Evolutionary conservation across 1,284 basidiomycete genomes (phyloP).

Genomic region (Hypsizygus ulmarius): DNA sequence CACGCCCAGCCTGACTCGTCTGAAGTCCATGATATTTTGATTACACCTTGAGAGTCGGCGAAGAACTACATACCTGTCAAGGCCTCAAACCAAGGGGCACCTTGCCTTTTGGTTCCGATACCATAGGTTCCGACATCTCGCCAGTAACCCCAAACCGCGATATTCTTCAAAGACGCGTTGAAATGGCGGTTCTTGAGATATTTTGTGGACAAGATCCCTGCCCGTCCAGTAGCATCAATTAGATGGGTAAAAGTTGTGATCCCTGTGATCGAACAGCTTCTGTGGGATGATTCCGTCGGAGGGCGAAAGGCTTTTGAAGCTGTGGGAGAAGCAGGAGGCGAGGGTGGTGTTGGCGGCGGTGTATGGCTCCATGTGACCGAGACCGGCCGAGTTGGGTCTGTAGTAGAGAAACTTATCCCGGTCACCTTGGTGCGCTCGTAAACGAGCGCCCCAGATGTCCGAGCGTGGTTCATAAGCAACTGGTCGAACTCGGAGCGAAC

Average conservation of each 20-base stretch:
- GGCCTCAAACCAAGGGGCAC: conserved; percentile 72
- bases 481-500: conserved; percentile 65
- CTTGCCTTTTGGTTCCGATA: conserved; percentile 49
- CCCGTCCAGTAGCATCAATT: conserved; percentile 69
- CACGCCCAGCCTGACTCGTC: conserved; percentile 77
- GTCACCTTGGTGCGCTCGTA: conserved; percentile 56
- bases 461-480: conserved; percentile 58
- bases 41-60: background rate
- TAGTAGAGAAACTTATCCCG: conserved; percentile 42
- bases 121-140: conserved; percentile 53
- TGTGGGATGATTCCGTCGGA: conserved; percentile 13
- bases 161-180: conserved; percentile 67
- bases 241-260: conserved; percentile 62
- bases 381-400: conserved; percentile 42
- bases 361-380: conserved; percentile 49
- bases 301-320: conserved; percentile 23
- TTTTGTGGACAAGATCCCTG: conserved; percentile 61
- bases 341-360: conserved; percentile 38
- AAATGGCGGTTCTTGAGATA: conserved; percentile 68
- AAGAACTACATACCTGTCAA: conserved; percentile 48
- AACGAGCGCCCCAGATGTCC: conserved; percentile 49
- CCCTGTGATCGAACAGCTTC: conserved; percentile 30
- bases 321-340: conserved; percentile 39
- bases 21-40: conserved; percentile 27
- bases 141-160: conserved; percentile 81